A percentile compares a stretch with the other conserved stretches of the same genome.
Conservation (phyloP, 2,329 filamentous ascomycete species). For the Ceratocystis papillata region DNA sequence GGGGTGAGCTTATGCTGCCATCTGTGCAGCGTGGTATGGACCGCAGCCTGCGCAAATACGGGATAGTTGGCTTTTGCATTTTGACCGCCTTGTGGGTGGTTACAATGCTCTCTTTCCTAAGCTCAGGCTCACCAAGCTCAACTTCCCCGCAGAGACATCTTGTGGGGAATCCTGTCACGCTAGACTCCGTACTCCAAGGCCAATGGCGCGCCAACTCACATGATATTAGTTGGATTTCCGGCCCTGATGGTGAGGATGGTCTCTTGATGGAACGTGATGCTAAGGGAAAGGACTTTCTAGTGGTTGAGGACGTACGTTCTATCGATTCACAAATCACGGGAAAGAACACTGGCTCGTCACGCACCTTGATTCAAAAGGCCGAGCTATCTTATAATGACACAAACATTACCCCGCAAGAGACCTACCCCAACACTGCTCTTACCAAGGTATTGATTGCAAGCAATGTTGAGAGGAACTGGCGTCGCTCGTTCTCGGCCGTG, state of each 20-base stretch:
- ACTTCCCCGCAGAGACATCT: constrained; percentile 38
- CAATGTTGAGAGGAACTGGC: constrained; percentile 64
- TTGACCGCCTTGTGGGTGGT: constrained; percentile 52
- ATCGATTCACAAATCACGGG: constrained; percentile 27
- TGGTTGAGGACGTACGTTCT: constrained; percentile 73
- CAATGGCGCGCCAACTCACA: constrained; percentile 54
- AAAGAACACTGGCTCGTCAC: constrained; percentile 38
- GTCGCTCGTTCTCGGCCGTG: constrained; percentile 72
- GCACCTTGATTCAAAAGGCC: constrained; percentile 62
- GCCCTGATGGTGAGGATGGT: constrained; percentile 68
- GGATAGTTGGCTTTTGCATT: constrained; percentile 44
- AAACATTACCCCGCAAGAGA: constrained; percentile 46
- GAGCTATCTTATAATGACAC: constrained; percentile 50
- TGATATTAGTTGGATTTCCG: constrained; percentile 65
- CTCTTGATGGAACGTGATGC: constrained; percentile 64
- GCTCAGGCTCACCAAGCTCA: constrained; percentile 54
- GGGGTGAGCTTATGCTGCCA: constrained; percentile 24
- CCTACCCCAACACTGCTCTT: constrained; percentile 70
- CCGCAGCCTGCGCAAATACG: constrained; percentile 53
- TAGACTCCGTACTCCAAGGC: constrained; percentile 58
- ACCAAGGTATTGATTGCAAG: constrained; percentile 78
- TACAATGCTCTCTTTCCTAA: constrained; percentile 56
- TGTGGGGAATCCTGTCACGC: constrained; percentile 56
- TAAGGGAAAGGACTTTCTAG: constrained; percentile 58
- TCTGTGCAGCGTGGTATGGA: constrained; percentile 4